Evolutionary conservation across 1,284 basidiomycete species (phyloP).

Genomic region (Xanthoconium separans): DNA sequence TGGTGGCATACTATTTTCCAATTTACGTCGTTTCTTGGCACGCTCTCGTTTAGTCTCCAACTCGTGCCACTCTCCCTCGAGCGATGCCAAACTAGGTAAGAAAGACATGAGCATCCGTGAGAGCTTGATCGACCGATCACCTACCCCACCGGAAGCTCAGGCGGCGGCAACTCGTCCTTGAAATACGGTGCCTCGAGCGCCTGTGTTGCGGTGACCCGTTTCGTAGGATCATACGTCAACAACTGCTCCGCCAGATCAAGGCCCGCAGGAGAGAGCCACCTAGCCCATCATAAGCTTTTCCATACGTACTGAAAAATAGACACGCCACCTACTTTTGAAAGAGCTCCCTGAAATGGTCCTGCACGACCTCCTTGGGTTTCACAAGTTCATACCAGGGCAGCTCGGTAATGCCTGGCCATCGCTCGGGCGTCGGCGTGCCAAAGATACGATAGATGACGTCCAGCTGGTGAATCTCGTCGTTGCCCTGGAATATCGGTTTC

Average conservation of each 20-base stretch:
- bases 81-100: conserved; percentile 57
- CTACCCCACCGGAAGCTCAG: conserved; percentile 78
- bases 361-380: conserved; percentile 75
- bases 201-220: conserved; percentile 76
- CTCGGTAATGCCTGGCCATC: conserved; percentile 81
- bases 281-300: conserved; percentile 30
- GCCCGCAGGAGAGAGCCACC: conserved; percentile 81
- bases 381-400: conserved; percentile 99
- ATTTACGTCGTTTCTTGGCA: conserved; percentile 69
- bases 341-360: conserved; percentile 72
- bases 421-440: conserved; percentile 82
- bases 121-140: conserved; percentile 32
- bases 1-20: conserved; percentile 30
- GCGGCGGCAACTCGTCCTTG: conserved; percentile 68
- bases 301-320: background rate
- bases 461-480: conserved; percentile 96
- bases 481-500: conserved; percentile 94
- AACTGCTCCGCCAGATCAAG: conserved; percentile 84
- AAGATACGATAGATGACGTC: conserved; percentile 89
- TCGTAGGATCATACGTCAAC: conserved; percentile 79
- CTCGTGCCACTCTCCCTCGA: conserved; percentile 95
- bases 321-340: conserved; percentile 68
- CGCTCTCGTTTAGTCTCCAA: conserved; percentile 85
- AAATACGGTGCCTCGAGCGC: conserved; percentile 88
- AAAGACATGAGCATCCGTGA: conserved; percentile 16